phyloP scores from a whole-genome alignment of 2,329 filamentous ascomycete genomes.

The Gnomoniopsis smithogilvyi region DNA sequence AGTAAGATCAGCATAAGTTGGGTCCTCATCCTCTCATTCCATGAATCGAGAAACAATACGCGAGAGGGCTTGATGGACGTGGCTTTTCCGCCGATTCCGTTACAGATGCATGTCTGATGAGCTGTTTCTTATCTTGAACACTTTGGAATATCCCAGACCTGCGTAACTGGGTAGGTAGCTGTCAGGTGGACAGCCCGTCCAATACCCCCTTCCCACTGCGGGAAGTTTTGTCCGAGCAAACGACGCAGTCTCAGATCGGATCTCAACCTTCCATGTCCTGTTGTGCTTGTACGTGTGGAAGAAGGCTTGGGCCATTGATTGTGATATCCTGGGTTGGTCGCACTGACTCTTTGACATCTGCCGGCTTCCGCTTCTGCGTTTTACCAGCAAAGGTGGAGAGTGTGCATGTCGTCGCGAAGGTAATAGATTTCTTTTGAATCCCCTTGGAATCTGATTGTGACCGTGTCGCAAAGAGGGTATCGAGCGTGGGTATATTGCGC shows the following conservation, averaged over 20 bases:
- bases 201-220: no score
- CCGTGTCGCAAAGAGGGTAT: no score
- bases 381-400: background rate
- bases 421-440: background rate
- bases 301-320: background rate
- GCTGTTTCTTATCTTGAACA: background rate
- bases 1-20: background rate
- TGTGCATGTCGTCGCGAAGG: background rate
- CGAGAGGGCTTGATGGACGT: background rate
- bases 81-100: background rate
- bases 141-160: no score
- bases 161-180: no score
- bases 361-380: background rate
- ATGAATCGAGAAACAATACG: background rate
- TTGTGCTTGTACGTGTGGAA: constrained; percentile 3
- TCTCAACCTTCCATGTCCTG: background rate
- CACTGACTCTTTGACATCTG: constrained; percentile 4
- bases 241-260: constrained; percentile 2
- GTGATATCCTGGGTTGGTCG: background rate
- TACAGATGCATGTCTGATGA: background rate
- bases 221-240: background rate
- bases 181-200: no score
- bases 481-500: no score
- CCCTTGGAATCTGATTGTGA: no score
- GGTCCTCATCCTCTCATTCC: background rate